Evolutionary conservation across 305 asterid genomes (phyloP), one percentile per base, ranked within the genome.

Genomic region (Solanum hybrid): DNA sequence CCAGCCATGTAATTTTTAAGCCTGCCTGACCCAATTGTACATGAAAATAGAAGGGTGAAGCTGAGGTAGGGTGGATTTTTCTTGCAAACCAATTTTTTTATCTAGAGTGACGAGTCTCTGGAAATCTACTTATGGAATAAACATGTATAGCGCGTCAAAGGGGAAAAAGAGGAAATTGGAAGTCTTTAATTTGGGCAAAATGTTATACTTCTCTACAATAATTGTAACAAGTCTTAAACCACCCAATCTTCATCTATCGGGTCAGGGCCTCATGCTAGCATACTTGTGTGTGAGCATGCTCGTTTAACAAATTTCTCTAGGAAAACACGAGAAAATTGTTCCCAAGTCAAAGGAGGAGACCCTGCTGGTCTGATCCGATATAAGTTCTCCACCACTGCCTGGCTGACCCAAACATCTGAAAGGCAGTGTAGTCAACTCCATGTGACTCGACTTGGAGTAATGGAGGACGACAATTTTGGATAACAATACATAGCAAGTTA

Each of bases 41-140:
- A 92, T 90, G 88, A 79, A 82, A 37, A 86, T 88, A 92, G 92
- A 90, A 92, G 66, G 77, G 86, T 92, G 90, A 88, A 88, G 89
- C 88, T 86, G 88, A 88, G 89, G 82, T 82, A 89, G 92, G 69
- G 35, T 12, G 78, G 79, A 46, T 86, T 81, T 60, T 87, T 89
- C 85, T 88, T 88, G 87, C 86, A 56, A 88, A 56, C 27, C 87
- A 88, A 34, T 79, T 81, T 79, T 87, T 88, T 88, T 38, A 35
- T 60, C 90, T 77, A 60, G 87, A 79, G 86, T 40, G 16, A 75
- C n/a, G 73, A 85, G 32, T 46, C 85, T 79, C 88, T 24, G 87
- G 82, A 60, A 86, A 76, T 35, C 73, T 34, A 38, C 22, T 8
- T 29, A 84, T 26, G 80, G 88, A 76, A 75, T 69, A 56, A 66